Base-by-base conservation (phyloP, 179 eudicot species). In the Nepenthes alata region DNA sequence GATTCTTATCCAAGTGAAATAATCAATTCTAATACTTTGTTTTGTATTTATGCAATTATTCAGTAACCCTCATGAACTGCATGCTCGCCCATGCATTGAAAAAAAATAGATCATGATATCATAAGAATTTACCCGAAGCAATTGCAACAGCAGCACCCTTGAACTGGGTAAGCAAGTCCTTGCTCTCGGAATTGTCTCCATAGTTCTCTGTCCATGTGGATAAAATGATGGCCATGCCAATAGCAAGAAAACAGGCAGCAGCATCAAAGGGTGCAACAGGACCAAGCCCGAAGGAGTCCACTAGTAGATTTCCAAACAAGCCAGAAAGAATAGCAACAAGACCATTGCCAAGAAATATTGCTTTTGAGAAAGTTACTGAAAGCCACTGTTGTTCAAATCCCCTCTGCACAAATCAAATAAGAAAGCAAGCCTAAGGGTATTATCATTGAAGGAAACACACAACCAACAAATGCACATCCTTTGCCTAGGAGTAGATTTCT, bases 201-300 rank as follows among this genome's bases (percentile, higher is more conserved):
- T 77, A 93, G 69, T 93, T 93, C 73, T 93, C 98, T 38, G 82
- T 70, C 95, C 96, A 93, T 60, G 98, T 81, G 37, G 95, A 85
- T 63, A 93, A 49, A 67, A 89, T 93, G 57, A 93, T 58, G 34
- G 90, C 85, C 98, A 93, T 91, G 53, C 98, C 98, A 64, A 91
- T 68, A 11, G 98, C 91, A 60, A 91, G 91, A 77, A 89, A 74
- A 74, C 87, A 78, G 25, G 89, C 80, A 59, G 96, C 98, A 66
- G 96, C 96, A 77, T 89, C 98, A 75, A 91, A 91, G 47, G 98
- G 98, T 0, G 98, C 96, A 36, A 91, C 98, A 70, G 96, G 89
- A 55, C 98, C 98, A 39, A 91, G 79, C 34, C 45, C 72, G n/a
- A 91, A n/a, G 35, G 80, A 63, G 62, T 87, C 97, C 61, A 89